Percentiles rank a stretch among this genome's conserved stretches.
Evolutionary conservation across 306 rosid genomes (phyloP).

Genomic region (Inga oerstediana): DNA sequence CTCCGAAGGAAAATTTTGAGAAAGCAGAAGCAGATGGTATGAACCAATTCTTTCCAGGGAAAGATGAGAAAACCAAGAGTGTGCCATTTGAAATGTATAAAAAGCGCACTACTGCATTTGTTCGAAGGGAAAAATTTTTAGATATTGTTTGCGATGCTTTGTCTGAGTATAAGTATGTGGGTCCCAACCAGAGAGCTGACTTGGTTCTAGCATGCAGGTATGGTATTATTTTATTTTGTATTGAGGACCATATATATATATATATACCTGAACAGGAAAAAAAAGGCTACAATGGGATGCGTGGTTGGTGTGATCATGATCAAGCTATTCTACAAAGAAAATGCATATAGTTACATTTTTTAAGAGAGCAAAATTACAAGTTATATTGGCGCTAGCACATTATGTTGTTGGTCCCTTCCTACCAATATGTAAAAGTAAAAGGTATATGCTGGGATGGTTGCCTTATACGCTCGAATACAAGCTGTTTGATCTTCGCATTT

Average conservation of each 20-base stretch:
- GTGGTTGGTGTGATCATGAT: background rate
- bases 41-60: constrained; percentile 37
- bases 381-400: background rate
- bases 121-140: constrained; percentile 66
- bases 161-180: constrained; percentile 88
- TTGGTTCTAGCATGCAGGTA: constrained; percentile 91
- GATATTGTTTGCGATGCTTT: constrained; percentile 78
- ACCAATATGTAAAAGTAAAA: background rate
- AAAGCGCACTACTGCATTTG: constrained; percentile 73
- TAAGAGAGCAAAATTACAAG: background rate
- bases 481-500: background rate
- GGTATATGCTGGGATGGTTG: background rate
- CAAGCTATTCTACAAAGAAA: constrained; percentile 1
- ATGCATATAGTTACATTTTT: background rate
- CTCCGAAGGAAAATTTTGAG: constrained; percentile 37
- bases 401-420: constrained; percentile 8
- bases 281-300: background rate
- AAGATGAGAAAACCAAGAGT: constrained; percentile 48
- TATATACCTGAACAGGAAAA: background rate
- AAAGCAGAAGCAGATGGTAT: constrained; percentile 42
- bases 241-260: background rate
- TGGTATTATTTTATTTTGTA: constrained; percentile 10
- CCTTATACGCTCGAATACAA: background rate
- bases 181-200: constrained; percentile 93
- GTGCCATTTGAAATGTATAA: constrained; percentile 82